Evolutionary conservation across 331 rosid species (phyloP), one percentile per base, ranked within the genome.

Genomic region (Quercus tomentella): DNA sequence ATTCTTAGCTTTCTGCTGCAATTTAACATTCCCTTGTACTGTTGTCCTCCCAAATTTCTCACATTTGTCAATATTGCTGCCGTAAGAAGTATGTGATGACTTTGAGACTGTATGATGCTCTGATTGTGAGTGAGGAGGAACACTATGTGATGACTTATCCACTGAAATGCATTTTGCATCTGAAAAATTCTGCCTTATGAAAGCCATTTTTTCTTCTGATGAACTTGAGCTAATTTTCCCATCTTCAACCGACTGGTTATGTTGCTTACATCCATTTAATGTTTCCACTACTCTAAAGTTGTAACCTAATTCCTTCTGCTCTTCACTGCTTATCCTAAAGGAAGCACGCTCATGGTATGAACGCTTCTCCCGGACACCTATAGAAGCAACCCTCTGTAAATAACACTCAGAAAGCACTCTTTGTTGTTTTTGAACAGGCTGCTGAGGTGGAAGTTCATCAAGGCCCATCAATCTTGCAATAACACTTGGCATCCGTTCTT

Each of bases 401-500:
- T 96, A 93, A 73, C 81, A 84, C 65, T 93, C 97, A 5, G 99
- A 93, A 17, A 91, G 87, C 74, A 91, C 97, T 89, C 88, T 84
- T 58, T 65, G 81, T 30, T 80, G 88, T 80, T 83, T 87, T 70
- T 68, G 77, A 74, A 83, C 77, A 65, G 82, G 81, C 74, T 57
- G 82, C 70, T 74, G 84, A 58, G 89, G 74, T 52, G 83, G 86
- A 37, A 58, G 86, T 67, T 88, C 89, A 74, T 89, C 91, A 79
- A 93, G 87, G 58, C 96, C 93, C 99, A 96, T 96, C 78, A 96
- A 85, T 68, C 83, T 80, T 56, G 89, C 92, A 76, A 96, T 80
- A 22, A 96, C 93, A 82, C 97, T 96, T 5, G 88, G 79, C 72
- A 82, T 70, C 68, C 63, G 11, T 25, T 72, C 78, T 63, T 72